Base-by-base conservation (phyloP, 495 filamentous ascomycete genomes). In the Aspergillus bertholletiae region DNA sequence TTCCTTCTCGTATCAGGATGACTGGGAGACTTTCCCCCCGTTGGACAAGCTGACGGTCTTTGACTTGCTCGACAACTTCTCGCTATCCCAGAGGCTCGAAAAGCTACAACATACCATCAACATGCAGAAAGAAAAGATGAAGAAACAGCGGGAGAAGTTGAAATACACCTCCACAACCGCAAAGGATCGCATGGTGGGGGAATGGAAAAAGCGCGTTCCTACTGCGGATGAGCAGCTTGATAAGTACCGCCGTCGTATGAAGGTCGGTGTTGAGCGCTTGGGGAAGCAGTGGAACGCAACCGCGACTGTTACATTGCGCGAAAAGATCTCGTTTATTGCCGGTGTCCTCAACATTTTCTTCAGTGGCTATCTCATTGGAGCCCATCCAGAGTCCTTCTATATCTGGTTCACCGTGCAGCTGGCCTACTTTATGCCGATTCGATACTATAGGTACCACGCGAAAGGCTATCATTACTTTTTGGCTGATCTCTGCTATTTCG, bases 341-440 rank as follows among this genome's bases (percentile, higher is more conserved):
- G 94, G 90, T 62, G 92, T 97, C 45, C 84, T 96, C 69, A 98
- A 97, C 66, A 89, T 98, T 66, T 96, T 97, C 71, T 85, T 97
- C 63, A 95, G 90, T 57, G 95, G 92, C 41, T 96, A 96, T 66
- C 74, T 98, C 46, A 88, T 97, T 55, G 94, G 95, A 46, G 89
- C 84, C 21, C 85, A 78, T 61, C 91, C 94, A 17, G 79, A 97
- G 57, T 85, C 81, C 66, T 95, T 98, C 72, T 91, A 96, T 58
- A 69, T 86, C 49, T 98, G 94, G 94, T 98, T 95, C 71, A 91
- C 89, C 24, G 75, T 69, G 5, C 90, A 96, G 67, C 79, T 95
- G 39, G 68, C 84, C 51, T 96, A 96, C 71, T 98, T 96, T 69
- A 96, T 97, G 93, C 94, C 94, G 17, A 88, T 97, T 61, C 88